Percentiles rank a stretch among this genome's conserved stretches.
Evolutionary conservation across 192 early-diverging fungal species (phyloP).

Genomic region (Rhizoclosmatium globosum): DNA sequence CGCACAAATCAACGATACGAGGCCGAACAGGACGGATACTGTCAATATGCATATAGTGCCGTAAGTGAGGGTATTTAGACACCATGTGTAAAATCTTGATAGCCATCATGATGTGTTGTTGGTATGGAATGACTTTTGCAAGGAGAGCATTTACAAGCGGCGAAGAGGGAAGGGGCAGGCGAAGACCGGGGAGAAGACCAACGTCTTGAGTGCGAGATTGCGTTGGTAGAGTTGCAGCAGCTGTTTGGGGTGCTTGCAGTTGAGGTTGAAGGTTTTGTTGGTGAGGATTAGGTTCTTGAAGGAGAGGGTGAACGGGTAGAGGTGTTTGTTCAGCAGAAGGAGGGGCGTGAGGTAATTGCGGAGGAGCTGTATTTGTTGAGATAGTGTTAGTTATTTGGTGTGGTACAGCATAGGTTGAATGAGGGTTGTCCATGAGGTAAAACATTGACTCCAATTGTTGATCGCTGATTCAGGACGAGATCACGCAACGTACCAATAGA

Average conservation of each 20-base stretch:
- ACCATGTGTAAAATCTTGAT: conserved; percentile 89
- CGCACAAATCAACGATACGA: conserved; percentile 3
- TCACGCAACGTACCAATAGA: too few relatives aligned
- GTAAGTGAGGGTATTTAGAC: conserved; percentile 86
- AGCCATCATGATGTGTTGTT: conserved; percentile 83
- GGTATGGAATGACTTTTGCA: conserved; percentile 72
- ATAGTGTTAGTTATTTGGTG: too few relatives aligned
- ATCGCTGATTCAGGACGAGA: too few relatives aligned
- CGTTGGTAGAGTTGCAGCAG: conserved; percentile 48
- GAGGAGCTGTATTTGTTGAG: too few relatives aligned
- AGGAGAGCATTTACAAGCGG: conserved; percentile 18
- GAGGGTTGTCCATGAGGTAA: conserved; percentile 15
- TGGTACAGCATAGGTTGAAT: background rate
- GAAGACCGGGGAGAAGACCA: conserved; percentile 33
- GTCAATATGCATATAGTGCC: conserved; percentile 58
- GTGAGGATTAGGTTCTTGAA: conserved; percentile 31
- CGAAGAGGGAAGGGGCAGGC: conserved; percentile 28
- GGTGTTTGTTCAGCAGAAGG: conserved; percentile 22
- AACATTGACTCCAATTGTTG: background rate
- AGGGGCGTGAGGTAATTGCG: conserved; percentile 14
- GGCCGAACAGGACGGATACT: conserved; percentile 20
- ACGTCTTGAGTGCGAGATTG: conserved; percentile 25
- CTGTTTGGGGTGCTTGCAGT: conserved; percentile 39
- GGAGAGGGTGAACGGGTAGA: conserved; percentile 1
- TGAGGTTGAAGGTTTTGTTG: background rate